Conservation (phyloP, 139 green algal genomes). For the Chlamydomonas sp. region DNA sequence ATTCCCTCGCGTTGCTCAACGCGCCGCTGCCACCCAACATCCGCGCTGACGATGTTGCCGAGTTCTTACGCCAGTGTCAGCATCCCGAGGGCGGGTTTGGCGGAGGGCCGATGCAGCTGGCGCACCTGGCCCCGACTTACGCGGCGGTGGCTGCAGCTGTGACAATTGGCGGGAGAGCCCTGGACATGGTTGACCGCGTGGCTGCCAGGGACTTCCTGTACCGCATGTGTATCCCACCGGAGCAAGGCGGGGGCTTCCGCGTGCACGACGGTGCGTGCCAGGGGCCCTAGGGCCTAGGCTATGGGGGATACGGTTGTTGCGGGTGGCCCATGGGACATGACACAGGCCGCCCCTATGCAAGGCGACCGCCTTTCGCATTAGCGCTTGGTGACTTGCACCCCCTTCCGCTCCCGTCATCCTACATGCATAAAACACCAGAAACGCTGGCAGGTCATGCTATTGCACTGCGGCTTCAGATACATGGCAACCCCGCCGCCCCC, state of each 20-base stretch:
- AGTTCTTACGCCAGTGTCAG: constrained; percentile 84
- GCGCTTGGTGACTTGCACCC: too few relatives aligned
- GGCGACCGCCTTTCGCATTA: too few relatives aligned
- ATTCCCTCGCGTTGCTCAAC: constrained; percentile 87
- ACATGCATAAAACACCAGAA: too few relatives aligned
- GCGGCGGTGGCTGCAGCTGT: constrained; percentile 87
- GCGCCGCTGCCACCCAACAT: constrained; percentile 32
- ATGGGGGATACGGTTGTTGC: too few relatives aligned
- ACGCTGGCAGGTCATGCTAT: too few relatives aligned
- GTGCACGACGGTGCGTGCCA: constrained; percentile 81
- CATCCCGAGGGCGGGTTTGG: constrained; percentile 85
- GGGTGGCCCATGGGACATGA: too few relatives aligned
- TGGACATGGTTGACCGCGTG: constrained; percentile 64
- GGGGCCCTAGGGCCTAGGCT: too few relatives aligned
- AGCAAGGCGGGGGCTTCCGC: constrained; percentile 83
- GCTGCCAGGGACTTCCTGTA: constrained; percentile 75
- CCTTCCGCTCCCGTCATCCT: too few relatives aligned
- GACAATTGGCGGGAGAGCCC: constrained; percentile 82
- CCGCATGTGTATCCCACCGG: constrained; percentile 73
- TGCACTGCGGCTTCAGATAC: too few relatives aligned
- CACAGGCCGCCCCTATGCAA: too few relatives aligned
- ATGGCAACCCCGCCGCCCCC: too few relatives aligned
- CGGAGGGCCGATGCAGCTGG: constrained; percentile 88
- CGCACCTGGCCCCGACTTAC: constrained; percentile 96
- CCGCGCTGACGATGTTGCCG: constrained; percentile 57